Evolutionary conservation across 176 grass and related monocot genomes (phyloP), one percentile per base, ranked within the genome.

Genomic region (Oryza meridionalis): DNA sequence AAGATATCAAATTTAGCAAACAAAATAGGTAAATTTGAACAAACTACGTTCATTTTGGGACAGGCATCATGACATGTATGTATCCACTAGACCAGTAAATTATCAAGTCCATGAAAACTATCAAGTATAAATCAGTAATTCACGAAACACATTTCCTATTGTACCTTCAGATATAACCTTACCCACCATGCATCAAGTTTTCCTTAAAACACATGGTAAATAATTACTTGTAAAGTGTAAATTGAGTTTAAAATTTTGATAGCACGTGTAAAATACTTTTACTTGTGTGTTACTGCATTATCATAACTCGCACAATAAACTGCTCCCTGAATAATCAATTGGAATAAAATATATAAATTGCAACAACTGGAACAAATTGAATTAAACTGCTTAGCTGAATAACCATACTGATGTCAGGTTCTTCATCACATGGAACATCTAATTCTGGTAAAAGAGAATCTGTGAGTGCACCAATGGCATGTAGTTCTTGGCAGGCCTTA

Each of bases 401-500:
- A 55, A 70, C 12, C 67, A 82, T 92, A 97, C 94, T 89, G 46
- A 84, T 92, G 51, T 88, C 59, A 63, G 76, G 78, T 65, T 84
- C 76, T 73, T 93, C 90, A 32, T 93, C 89, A 88, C 43, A 68
- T 65, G 80, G 80, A 81, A 80, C 73, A 78, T 70, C 71, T 38
- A 49, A 90, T 50, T 82, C 79, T 21, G 94, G 94, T 68, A 93
- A 47, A 37, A 97, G 88, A 88, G 4, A 59, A 74, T 97, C 87
- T 84, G 89, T 78, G 50, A 97, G 88, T 43, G 91, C 87, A 9
- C 91, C 91, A 75, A 86, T 67, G 19, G 86, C 78, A 84, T 94
- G 94, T 70, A 97, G 58, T 49, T 91, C 86, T 45, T 31, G 92
- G 66, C 91, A 93, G 9, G 94, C 91, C 35, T 94, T 86, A 14